phyloP scores from a whole-genome alignment of 345 rosid genomes.

The Corchorus olitorius region DNA sequence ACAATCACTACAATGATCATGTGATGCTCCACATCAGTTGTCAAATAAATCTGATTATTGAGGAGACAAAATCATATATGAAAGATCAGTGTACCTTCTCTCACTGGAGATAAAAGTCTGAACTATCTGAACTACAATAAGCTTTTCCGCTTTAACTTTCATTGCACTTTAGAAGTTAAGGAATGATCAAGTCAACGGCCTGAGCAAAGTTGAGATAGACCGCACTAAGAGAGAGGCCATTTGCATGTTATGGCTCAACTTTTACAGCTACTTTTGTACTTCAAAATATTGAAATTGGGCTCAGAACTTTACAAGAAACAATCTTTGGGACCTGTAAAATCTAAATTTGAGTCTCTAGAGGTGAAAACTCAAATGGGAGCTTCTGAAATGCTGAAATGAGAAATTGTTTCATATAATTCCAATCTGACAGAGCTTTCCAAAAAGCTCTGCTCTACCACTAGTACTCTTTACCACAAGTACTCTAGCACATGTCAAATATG shows the following conservation, averaged over 20 bases:
- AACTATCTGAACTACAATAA: background rate
- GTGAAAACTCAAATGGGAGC: too few species aligned
- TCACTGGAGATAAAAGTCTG: constrained; percentile 3
- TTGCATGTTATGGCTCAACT: background rate
- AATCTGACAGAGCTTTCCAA: too few species aligned
- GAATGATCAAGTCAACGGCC: constrained; percentile 20
- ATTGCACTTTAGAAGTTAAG: constrained; percentile 9
- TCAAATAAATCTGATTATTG: constrained; percentile 18
- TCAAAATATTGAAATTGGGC: background rate
- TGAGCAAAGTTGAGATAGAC: constrained; percentile 22
- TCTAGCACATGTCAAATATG: too few species aligned
- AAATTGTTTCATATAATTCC: too few species aligned
- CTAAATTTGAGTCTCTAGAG: background rate
- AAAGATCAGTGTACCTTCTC: constrained; percentile 11
- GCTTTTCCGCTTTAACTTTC: background rate
- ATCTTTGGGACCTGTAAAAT: constrained; percentile 1
- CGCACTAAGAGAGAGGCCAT: constrained; percentile 23
- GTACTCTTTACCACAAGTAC: too few species aligned
- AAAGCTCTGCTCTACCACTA: too few species aligned
- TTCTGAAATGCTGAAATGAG: too few species aligned
- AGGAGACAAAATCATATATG: constrained; percentile 25
- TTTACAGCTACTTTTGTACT: background rate
- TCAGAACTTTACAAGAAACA: too few species aligned
- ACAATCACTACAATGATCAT: background rate
- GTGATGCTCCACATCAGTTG: constrained; percentile 30